phyloP scores from a whole-genome alignment of 768 basidiomycete genomes.

The Podaxis mareebaensis region DNA sequence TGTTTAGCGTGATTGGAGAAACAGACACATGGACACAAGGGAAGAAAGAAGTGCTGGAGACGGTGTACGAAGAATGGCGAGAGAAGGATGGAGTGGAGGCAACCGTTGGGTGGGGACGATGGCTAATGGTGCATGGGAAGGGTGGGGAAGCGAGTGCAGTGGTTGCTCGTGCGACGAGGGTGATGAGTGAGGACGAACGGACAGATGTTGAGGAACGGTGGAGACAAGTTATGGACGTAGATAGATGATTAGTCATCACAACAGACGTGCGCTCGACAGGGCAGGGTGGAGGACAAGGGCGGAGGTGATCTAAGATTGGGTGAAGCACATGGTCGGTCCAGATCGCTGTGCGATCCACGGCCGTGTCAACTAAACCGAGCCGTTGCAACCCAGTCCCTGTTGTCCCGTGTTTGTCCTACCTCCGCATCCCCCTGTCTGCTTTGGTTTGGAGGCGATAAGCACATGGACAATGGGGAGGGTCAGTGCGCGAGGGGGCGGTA shows the following conservation, averaged over 20 bases:
- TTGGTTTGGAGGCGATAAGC: not conserved
- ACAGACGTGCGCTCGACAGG: not conserved
- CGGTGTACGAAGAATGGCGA: conserved; percentile 47
- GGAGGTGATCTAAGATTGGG: conserved; percentile 12
- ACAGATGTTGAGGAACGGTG: conserved; percentile 36
- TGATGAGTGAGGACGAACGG: conserved; percentile 28
- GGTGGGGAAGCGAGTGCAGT: conserved; percentile 41
- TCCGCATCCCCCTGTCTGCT: not conserved
- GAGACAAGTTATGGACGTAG: conserved; percentile 20
- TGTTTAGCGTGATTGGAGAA: conserved; percentile 37
- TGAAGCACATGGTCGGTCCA: conserved; percentile 18
- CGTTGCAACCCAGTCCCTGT: not conserved
- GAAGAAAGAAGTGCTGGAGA: conserved; percentile 26
- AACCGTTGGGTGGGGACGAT: conserved; percentile 44
- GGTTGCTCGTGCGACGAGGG: conserved; percentile 32
- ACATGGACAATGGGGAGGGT: conserved; percentile 10
- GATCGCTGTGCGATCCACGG: conserved; percentile 1
- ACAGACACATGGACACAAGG: conserved; percentile 24
- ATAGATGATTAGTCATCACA: conserved; percentile 14
- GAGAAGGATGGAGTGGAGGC: conserved; percentile 37
- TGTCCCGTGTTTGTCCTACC: not conserved
- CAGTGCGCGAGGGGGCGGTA: conserved; percentile 8
- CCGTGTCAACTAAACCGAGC: conserved; percentile 4
- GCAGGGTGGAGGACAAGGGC: not conserved
- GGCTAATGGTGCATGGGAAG: conserved; percentile 42